A percentile compares a stretch with the other conserved stretches of the same genome.
phyloP scores from a whole-genome alignment of 768 basidiomycete genomes.

The Termitomyces sp. region DNA sequence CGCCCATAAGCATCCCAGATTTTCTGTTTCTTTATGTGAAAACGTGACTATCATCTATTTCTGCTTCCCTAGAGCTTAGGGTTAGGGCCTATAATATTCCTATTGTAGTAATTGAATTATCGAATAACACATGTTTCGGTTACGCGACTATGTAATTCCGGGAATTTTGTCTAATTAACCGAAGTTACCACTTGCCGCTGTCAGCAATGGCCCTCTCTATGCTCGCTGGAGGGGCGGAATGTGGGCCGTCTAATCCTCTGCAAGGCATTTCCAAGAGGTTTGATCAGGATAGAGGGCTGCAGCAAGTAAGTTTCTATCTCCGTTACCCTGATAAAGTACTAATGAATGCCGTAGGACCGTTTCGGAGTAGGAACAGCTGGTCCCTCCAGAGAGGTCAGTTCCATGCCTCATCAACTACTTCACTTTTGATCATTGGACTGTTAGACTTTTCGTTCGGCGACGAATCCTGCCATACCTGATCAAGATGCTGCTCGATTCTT shows the following conservation, averaged over 20 bases:
- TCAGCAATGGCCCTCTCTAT: constrained; percentile 64
- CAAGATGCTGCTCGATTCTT: constrained; percentile 76
- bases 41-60: constrained; percentile 3
- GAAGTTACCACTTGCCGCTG: not conserved
- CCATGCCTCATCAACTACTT: not conserved
- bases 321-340: constrained; percentile 4
- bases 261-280: constrained; percentile 76
- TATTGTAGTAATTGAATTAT: constrained; percentile 16
- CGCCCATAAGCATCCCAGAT: constrained; percentile 3
- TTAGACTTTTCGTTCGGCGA: constrained; percentile 59
- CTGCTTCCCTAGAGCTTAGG: constrained; percentile 11
- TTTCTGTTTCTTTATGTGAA: not conserved
- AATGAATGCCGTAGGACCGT: constrained; percentile 49
- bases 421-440: not conserved
- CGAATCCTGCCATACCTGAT: constrained; percentile 34
- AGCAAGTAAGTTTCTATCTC: constrained; percentile 48
- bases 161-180: constrained; percentile 4
- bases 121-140: constrained; percentile 14
- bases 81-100: constrained; percentile 16
- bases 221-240: constrained; percentile 73
- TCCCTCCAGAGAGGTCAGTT: constrained; percentile 56
- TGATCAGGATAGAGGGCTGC: constrained; percentile 71
- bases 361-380: constrained; percentile 57
- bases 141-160: not conserved
- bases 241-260: constrained; percentile 81